phyloP scores from a whole-genome alignment of 495 filamentous ascomycete genomes.

The Daldinia grandis region DNA sequence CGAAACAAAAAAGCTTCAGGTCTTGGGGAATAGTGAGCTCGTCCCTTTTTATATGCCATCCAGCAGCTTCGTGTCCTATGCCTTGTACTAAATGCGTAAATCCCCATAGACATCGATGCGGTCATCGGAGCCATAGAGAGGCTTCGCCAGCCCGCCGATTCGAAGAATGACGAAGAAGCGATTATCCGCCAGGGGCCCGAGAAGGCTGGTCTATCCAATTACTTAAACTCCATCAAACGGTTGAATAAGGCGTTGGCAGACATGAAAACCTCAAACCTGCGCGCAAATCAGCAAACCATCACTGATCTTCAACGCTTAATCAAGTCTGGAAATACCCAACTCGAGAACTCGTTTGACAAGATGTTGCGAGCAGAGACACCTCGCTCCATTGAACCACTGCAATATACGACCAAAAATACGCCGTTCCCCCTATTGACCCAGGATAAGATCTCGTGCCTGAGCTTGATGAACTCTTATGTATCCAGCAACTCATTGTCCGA shows the following conservation, averaged over 20 bases:
- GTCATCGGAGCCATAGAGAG: slow-evolving; percentile 86
- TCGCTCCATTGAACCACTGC: slow-evolving; percentile 82
- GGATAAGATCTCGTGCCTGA: slow-evolving; percentile 59
- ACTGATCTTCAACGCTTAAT: slow-evolving; percentile 79
- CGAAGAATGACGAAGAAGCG: slow-evolving; percentile 85
- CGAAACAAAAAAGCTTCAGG: slow-evolving; percentile 88
- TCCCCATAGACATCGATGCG: slow-evolving; percentile 76
- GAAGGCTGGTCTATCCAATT: slow-evolving; percentile 81
- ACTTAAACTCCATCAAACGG: slow-evolving; percentile 87
- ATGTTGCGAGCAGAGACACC: slow-evolving; percentile 73
- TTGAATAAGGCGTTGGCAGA: slow-evolving; percentile 81
- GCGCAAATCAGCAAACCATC: slow-evolving; percentile 90
- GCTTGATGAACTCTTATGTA: slow-evolving; percentile 61
- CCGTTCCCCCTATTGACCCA: slow-evolving; percentile 57
- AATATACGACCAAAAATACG: slow-evolving; percentile 89
- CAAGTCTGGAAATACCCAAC: slow-evolving; percentile 76
- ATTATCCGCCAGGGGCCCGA: slow-evolving; percentile 88
- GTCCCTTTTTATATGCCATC: not conserved
- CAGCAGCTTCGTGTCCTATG: not conserved
- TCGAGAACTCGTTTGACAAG: slow-evolving; percentile 83
- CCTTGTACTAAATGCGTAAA: slow-evolving; percentile 14
- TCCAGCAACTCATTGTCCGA: slow-evolving; percentile 64
- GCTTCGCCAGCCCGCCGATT: slow-evolving; percentile 86
- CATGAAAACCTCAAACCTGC: slow-evolving; percentile 85
- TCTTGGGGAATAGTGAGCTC: slow-evolving; percentile 74